phyloP scores from a whole-genome alignment of 768 basidiomycete genomes.

The Amanita inopinata region DNA sequence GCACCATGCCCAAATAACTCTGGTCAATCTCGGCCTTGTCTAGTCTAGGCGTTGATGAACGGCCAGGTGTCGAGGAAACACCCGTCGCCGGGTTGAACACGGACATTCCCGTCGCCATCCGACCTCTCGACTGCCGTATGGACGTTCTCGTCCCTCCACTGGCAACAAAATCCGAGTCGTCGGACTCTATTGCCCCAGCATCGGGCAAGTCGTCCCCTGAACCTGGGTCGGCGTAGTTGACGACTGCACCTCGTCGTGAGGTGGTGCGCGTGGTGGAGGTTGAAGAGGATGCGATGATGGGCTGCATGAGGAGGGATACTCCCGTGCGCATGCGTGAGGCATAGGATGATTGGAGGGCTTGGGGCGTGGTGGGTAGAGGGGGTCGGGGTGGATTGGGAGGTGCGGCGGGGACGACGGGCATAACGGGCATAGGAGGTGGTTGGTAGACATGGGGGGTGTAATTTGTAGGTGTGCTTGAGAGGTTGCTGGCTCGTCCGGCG shows the following conservation, averaged over 20 bases:
- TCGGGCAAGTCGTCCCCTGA: slow-evolving; percentile 78
- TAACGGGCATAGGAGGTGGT: slow-evolving; percentile 21
- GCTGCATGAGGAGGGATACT: slow-evolving; percentile 83
- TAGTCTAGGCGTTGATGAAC: slow-evolving; percentile 23
- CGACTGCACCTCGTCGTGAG: slow-evolving; percentile 53
- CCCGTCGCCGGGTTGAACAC: slow-evolving; percentile 48
- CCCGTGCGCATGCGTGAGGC: slow-evolving; percentile 88
- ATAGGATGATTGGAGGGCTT: slow-evolving; percentile 77
- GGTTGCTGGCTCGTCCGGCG: slow-evolving; percentile 32
- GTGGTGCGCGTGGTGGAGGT: slow-evolving; percentile 31
- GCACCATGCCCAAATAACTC: slow-evolving; percentile 82
- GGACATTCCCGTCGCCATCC: slow-evolving; percentile 37
- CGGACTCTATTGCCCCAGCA: slow-evolving; percentile 73
- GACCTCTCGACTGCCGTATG: slow-evolving; percentile 34
- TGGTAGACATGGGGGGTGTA: slow-evolving; percentile 28
- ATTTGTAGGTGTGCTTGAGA: slow-evolving; percentile 23
- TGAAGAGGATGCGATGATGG: slow-evolving; percentile 43
- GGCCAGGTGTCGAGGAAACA: slow-evolving; percentile 27
- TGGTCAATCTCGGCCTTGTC: slow-evolving; percentile 67
- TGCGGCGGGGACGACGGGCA: slow-evolving; percentile 22
- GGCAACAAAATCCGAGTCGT: slow-evolving; percentile 74
- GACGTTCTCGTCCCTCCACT: slow-evolving; percentile 53
- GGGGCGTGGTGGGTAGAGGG: slow-evolving; percentile 49
- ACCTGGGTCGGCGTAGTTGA: slow-evolving; percentile 84
- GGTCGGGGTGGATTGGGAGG: slow-evolving; percentile 42